Percentiles rank a stretch among this genome's conserved stretches.
Evolutionary conservation across 768 basidiomycete species (phyloP).

Genomic region (Russula dissimulans): DNA sequence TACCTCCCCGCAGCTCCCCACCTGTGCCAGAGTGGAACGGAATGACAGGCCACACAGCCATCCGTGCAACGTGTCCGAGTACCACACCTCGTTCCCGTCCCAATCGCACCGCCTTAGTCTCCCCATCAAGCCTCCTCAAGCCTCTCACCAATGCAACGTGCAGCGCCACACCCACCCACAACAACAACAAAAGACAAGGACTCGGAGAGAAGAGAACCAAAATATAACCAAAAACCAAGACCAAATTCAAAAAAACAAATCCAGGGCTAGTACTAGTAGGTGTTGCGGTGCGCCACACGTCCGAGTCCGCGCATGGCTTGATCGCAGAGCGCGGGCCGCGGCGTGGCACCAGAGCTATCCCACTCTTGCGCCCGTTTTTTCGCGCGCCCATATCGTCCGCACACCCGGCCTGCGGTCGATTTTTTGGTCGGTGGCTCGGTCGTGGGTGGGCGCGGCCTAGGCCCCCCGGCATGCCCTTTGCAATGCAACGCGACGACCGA

Average conservation of each 20-base stretch:
- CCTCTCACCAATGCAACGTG: background rate
- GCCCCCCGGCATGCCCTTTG: no score
- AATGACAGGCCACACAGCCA: background rate
- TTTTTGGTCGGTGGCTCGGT: no score
- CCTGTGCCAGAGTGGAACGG: no score
- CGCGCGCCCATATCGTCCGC: background rate
- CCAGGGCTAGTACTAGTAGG: no score
- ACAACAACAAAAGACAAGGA: background rate
- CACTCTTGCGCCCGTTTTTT: background rate
- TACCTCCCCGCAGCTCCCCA: background rate
- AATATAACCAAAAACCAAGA: background rate
- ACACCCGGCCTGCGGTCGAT: background rate
- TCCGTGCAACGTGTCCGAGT: background rate
- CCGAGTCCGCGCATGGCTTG: no score
- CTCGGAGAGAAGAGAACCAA: background rate
- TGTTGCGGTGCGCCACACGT: no score
- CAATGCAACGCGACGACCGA: no score
- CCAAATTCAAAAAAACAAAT: background rate
- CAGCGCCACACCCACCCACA: background rate
- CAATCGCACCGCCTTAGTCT: background rate
- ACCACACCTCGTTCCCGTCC: background rate
- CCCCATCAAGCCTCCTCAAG: constrained; percentile 1
- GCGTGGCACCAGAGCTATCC: constrained; percentile 11
- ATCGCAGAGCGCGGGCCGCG: background rate
- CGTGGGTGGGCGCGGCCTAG: no score